Evolutionary conservation across 345 rosid genomes (phyloP), one percentile per base, ranked within the genome.

Genomic region (Syzygium aromaticum): DNA sequence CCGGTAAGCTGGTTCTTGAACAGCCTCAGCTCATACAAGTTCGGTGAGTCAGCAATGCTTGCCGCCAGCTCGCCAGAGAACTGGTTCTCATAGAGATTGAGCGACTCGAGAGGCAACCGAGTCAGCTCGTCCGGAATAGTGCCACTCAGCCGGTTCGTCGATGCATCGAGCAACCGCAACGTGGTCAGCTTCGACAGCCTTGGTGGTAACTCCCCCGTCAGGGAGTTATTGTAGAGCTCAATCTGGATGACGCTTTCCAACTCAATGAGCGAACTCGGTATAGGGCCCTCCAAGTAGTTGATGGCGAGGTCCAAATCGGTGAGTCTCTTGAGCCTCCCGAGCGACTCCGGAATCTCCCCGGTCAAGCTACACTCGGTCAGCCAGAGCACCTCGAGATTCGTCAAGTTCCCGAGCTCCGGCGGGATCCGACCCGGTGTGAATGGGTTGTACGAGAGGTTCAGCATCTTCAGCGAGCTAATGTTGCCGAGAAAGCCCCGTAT

Each of bases 191-290:
- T 94, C n/a, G 94, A 93, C 57, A 94, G 89, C 85, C 95, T 95
- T 17, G 30, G 54, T 40, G 99, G 99, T 43, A 98, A 84, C 52
- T 86, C 89, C 17, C 99, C 99, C 38, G 94, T 92, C 85, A 98
- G 86, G 86, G 98, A 93, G 97, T 98, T 98, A 92, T 98, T 96
- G 89, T 96, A 98, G 6, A 98, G 96, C 94, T 98, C 99, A 77
- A 98, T 93, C 90, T 98, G 99, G 59, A 95, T 93, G 33, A 98
- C 88, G 46, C 93, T 93, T 38, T 87, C 54, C 88, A 98, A 84
- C 89, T 89, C 93, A n/a, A 94, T 90, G 90, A 98, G 90, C 7
- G 98, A 95, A 85, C 91, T 89, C 85, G 99, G 99, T n/a, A 98
- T 90, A 5, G 84, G 30, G 3, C 99, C 99, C 51, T 27, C 91